These are phyloP conservation scores for Suhomyces xylopsoci DNA, from an alignment of 805 yeast species.

Conservation along the genomic window DNA sequence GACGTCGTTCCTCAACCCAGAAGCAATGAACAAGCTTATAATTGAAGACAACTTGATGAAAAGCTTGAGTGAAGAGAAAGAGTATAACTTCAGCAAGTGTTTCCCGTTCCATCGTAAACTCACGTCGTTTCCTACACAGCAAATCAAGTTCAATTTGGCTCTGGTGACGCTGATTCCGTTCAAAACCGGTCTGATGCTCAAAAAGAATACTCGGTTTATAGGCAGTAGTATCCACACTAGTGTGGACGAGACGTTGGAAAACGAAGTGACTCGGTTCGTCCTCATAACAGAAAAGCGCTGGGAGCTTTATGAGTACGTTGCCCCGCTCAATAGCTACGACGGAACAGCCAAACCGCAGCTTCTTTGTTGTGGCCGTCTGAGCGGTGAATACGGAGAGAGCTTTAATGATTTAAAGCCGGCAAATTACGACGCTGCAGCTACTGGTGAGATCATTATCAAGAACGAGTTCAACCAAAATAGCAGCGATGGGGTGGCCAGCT, in stretches of 20 bases:
- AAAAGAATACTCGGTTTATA: constrained; percentile 25
- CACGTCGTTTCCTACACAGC: constrained; percentile 54
- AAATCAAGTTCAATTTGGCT: constrained; percentile 33
- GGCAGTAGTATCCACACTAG: constrained; percentile 31
- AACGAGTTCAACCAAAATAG: constrained; percentile 18
- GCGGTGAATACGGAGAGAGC: constrained; percentile 63
- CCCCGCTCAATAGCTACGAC: constrained; percentile 40
- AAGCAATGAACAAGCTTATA: constrained; percentile 5
- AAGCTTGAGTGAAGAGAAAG: constrained; percentile 44
- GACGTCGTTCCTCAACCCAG: constrained; percentile 9
- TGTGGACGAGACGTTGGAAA: constrained; percentile 38
- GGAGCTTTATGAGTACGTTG: constrained; percentile 61
- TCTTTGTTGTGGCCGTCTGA: constrained; percentile 63
- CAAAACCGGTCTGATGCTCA: constrained; percentile 22
- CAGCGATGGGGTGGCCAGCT: constrained; percentile 11
- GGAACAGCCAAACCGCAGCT: constrained; percentile 44
- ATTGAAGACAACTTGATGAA: constrained; percentile 19
- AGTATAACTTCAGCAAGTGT: constrained; percentile 68
- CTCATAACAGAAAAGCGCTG: constrained; percentile 66
- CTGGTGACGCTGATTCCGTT: constrained; percentile 18
- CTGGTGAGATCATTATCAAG: constrained; percentile 9
- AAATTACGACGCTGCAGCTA: not conserved
- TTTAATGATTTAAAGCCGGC: constrained; percentile 36
- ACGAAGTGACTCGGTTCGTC: constrained; percentile 62
- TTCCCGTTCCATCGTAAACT: constrained; percentile 76